These are phyloP conservation scores for Podaxis sp. DNA, from an alignment of 768 basidiomycete species.

Conservation along the genomic window DNA sequence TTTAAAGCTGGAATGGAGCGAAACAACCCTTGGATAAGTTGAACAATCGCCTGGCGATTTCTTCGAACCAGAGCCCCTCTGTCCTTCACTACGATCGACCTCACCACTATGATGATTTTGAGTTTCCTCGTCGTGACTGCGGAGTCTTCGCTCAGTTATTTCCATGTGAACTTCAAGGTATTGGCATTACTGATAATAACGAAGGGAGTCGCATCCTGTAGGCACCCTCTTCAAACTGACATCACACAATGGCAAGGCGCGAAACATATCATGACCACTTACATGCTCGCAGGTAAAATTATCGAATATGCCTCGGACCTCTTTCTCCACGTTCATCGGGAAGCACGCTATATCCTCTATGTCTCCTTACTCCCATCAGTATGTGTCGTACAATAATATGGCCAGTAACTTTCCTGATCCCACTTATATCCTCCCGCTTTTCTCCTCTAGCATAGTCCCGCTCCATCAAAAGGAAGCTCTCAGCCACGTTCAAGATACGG, in stretches of 20 bases:
- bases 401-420: neutral
- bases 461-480: neutral
- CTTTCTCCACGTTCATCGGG: neutral
- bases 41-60: neutral
- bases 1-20: neutral
- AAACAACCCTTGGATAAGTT: neutral
- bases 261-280: neutral
- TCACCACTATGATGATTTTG: neutral
- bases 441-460: neutral
- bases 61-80: neutral
- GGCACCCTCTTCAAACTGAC: no score
- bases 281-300: neutral
- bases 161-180: neutral
- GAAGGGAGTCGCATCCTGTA: neutral
- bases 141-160: neutral
- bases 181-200: neutral
- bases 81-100: neutral
- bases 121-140: neutral
- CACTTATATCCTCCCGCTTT: neutral
- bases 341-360: neutral
- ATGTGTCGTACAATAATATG: neutral
- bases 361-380: no score
- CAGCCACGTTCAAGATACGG: neutral
- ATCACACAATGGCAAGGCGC: neutral
- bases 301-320: neutral